Conservation (phyloP, 2,329 filamentous ascomycete genomes). For the Colletotrichum navitas region DNA sequence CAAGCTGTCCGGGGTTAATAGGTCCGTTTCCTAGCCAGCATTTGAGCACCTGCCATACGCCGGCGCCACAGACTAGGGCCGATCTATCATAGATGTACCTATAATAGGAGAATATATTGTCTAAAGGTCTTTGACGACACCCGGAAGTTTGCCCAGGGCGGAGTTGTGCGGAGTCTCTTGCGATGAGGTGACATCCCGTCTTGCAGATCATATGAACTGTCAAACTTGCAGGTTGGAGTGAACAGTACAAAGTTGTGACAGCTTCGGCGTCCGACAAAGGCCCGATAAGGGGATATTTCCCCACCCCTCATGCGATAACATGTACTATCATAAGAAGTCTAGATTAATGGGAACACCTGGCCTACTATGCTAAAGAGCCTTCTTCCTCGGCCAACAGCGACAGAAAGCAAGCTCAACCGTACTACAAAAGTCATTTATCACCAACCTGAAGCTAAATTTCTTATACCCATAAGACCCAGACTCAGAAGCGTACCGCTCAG, state of each 20-base stretch:
- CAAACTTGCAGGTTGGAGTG: neutral
- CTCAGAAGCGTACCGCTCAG: no score
- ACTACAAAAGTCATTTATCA: neutral
- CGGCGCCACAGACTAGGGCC: neutral
- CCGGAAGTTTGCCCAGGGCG: neutral
- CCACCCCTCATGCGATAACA: no score
- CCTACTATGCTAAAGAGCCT: slow-evolving; percentile 11
- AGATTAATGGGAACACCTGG: neutral
- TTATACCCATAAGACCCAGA: no score
- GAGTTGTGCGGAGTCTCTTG: slow-evolving; percentile 35
- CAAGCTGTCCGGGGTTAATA: slow-evolving; percentile 34
- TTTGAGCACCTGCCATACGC: neutral
- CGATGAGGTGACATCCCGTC: slow-evolving; percentile 12
- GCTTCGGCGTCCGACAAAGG: slow-evolving; percentile 14
- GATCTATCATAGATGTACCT: neutral
- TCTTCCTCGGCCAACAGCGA: neutral
- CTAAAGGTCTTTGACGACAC: neutral
- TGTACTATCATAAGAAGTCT: neutral
- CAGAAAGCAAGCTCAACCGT: neutral
- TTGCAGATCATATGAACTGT: slow-evolving; percentile 29
- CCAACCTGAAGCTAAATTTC: no score
- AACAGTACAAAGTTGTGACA: neutral
- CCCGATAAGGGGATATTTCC: neutral
- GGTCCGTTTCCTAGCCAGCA: slow-evolving; percentile 21
- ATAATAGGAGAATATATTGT: neutral